These are phyloP conservation scores for Blastosporella zonata DNA, from an alignment of 1,284 basidiomycete species.

Conservation along the genomic window DNA sequence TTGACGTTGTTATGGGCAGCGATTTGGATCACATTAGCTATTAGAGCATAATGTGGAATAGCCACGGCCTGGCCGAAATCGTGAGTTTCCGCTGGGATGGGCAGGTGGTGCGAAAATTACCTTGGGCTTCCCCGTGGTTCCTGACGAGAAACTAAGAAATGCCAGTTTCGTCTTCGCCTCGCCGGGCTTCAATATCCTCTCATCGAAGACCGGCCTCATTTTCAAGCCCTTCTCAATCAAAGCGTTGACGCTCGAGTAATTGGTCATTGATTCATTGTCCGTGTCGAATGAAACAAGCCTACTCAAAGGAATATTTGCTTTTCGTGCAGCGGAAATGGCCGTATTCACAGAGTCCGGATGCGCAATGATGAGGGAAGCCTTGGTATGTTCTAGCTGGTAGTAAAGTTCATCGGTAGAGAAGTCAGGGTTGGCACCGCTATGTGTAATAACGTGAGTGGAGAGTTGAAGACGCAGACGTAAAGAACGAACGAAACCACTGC, in stretches of 20 bases:
- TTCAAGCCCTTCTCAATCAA: constrained; percentile 39
- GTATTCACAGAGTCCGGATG: constrained; percentile 51
- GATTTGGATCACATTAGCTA: constrained; percentile 55
- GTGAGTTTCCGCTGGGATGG: not conserved
- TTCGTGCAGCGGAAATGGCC: constrained; percentile 54
- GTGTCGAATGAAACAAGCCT: constrained; percentile 52
- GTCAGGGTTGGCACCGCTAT: constrained; percentile 58
- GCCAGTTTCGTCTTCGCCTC: constrained; percentile 72
- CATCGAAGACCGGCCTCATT: constrained; percentile 30
- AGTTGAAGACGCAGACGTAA: not conserved
- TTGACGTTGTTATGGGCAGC: constrained; percentile 42
- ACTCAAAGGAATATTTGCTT: constrained; percentile 47
- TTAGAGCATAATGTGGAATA: constrained; percentile 55
- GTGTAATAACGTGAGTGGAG: constrained; percentile 1
- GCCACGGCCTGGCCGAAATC: constrained; percentile 45
- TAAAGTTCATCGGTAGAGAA: constrained; percentile 67
- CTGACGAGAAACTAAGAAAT: constrained; percentile 73
- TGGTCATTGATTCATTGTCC: constrained; percentile 10
- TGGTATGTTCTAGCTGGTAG: constrained; percentile 55
- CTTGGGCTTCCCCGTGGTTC: constrained; percentile 46
- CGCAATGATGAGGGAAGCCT: constrained; percentile 55
- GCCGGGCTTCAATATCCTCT: constrained; percentile 48
- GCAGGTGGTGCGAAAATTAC: constrained; percentile 17
- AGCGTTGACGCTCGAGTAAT: constrained; percentile 32
- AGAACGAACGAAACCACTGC: constrained; percentile 56